Percentiles rank a stretch among this genome's conserved stretches.
phyloP scores from a whole-genome alignment of 1,139 yeast genomes.

The Geotrichum australiense region DNA sequence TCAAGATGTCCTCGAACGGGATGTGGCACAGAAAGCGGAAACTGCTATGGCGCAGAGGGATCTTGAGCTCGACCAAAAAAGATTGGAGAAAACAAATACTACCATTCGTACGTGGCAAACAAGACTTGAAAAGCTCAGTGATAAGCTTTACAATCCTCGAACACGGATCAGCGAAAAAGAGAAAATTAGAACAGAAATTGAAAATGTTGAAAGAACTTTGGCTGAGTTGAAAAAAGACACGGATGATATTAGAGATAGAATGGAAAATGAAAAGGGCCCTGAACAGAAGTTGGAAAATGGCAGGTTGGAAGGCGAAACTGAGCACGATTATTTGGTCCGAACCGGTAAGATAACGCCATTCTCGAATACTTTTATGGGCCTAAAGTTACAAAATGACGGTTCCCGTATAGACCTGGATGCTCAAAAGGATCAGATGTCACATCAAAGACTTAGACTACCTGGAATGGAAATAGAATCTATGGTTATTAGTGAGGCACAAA shows the following conservation, averaged over 20 bases:
- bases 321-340: constrained; percentile 71
- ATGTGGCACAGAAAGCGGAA: constrained; percentile 63
- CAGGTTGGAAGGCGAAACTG: constrained; percentile 59
- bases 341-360: constrained; percentile 95
- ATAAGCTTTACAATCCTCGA: constrained; percentile 45
- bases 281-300: constrained; percentile 25
- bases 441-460: constrained; percentile 41
- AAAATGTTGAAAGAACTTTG: constrained; percentile 43
- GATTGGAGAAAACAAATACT: constrained; percentile 58
- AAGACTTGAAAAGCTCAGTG: constrained; percentile 43
- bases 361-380: constrained; percentile 54
- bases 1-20: constrained; percentile 66
- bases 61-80: constrained; percentile 62
- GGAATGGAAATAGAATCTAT: constrained; percentile 34
- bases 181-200: constrained; percentile 49
- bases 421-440: constrained; percentile 29
- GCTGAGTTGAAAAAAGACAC: constrained; percentile 52
- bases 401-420: constrained; percentile 5
- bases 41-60: constrained; percentile 54
- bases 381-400: too few species aligned
- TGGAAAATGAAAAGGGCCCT: constrained; percentile 28
- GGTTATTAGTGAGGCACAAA: constrained; percentile 21
- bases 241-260: constrained; percentile 54
- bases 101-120: constrained; percentile 36
- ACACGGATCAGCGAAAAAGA: constrained; percentile 64